Evolutionary conservation across 2,329 filamentous ascomycete species (phyloP), one percentile per base, ranked within the genome.

Genomic region (Alternaria ethzedia): DNA sequence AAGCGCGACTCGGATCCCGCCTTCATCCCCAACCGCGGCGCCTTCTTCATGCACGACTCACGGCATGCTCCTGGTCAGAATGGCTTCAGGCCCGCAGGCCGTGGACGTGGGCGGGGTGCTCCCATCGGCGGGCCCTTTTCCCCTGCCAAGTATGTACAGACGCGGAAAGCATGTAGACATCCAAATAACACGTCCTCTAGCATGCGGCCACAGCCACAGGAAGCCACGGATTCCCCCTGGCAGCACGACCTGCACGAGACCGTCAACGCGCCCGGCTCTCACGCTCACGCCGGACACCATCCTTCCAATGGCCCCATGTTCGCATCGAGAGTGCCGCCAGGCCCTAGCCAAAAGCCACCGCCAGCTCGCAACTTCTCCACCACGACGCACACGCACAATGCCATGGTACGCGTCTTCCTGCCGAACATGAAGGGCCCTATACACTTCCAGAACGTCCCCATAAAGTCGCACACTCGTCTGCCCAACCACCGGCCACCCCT

Each of bases 41-140:
- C 92, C 66, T 98, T 98, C 84, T 98, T 97, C 83, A 94, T 98
- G 88, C 95, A 98, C 80, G 96, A 98, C 78, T 93, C 96, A 75
- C 88, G 93, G 66, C 88, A 91, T 59, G 91, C 91, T n/a, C 87
- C 90, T 47, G 88, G 89, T 69, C 87, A 90, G 57, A 95, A 94
- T 80, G 91, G 91, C 57, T 93, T 95, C 80, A 86, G 91, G 61
- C 88, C 90, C 46, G 87, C 87, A 30, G 86, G 90, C 80, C 90
- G 88, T 41, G 83, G 86, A 65, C 86, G 89, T 54, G 82, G 87
- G 74, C 86, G 87, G 49, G 70, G 75, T 66, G 74, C 71, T 26
- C 83, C 86, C 52, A 83, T 88, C 63, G 88, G 88, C 41, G 83
- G 81, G 80, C 80, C 82, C 5, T 83, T 79, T 63, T 78, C 82